Evolutionary conservation across 1,139 yeast genomes (phyloP), one percentile per base, ranked within the genome.

Genomic region (Geotrichum restrictum): DNA sequence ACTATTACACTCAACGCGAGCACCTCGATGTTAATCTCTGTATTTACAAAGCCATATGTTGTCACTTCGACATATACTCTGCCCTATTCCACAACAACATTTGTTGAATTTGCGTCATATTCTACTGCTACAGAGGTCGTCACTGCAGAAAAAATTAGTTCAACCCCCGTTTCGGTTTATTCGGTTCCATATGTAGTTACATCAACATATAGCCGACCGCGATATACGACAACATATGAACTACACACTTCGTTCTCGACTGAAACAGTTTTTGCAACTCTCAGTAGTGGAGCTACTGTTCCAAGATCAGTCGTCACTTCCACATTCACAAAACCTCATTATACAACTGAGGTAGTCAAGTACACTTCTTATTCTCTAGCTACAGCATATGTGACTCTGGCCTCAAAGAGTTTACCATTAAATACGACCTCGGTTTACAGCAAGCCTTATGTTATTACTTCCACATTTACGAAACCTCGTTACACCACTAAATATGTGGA

Each of bases 151-250:
- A 4, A 24, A 11, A 27, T 21, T 13, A 24, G 19, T 13, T 22
- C 45, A 6, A 41, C 45, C 4, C 8, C 19, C 27, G 18, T 34
- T n/a, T n/a, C 19, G 3, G 36, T 41, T 3, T 29, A 24, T 16
- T 24, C 45, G 5, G 7, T 16, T 24, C 33, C 34, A 24, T 24
- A 16, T 29, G 34, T 41, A 3, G 24, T 41, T 2, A 41, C 45
- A 13, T 41, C 45, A 7, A 41, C 45, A 3, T 41, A 24, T 21
- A 41, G 21, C 34, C 14, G 16, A 21, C 45, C 45, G n/a, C 45
- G 19, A 14, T 41, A n/a, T 34, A 27, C 34, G 27, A 41, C 45
- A 10, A 13, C n/a, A 10, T 41, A 41, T 18, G 34, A 16, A 3
- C 19, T 13, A 13, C 32, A 27, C 13, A 41, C 45, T 3, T 41